Percentiles rank a stretch among this genome's conserved stretches.
phyloP scores from a whole-genome alignment of 768 basidiomycete species.

The Suillus sp. region DNA sequence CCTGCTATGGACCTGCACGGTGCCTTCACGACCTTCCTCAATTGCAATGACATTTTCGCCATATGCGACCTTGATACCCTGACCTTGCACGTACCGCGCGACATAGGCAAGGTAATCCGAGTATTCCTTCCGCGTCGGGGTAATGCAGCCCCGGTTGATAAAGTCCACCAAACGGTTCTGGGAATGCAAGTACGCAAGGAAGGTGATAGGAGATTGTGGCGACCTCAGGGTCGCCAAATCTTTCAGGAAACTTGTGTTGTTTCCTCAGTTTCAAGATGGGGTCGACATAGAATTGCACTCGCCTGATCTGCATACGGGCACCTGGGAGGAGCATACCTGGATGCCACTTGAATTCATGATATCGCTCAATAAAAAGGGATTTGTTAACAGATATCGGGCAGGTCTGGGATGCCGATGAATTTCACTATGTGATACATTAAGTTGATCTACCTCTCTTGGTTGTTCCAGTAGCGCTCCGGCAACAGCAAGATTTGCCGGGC shows the following conservation, averaged over 20 bases:
- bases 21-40: constrained; percentile 33
- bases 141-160: constrained; percentile 54
- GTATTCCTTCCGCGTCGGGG: constrained; percentile 55
- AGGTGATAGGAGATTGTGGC: constrained; percentile 53
- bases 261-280: constrained; percentile 13
- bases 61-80: constrained; percentile 46
- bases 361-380: constrained; percentile 51
- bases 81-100: constrained; percentile 43
- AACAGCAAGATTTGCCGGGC: constrained; percentile 55
- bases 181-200: constrained; percentile 53
- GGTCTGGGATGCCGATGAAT: constrained; percentile 15
- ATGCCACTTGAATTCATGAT: constrained; percentile 53
- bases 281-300: constrained; percentile 6
- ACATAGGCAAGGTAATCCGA: constrained; percentile 59
- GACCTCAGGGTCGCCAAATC: constrained; percentile 55
- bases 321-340: constrained; percentile 57
- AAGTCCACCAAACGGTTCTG: constrained; percentile 51
- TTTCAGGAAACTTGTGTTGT: constrained; percentile 45
- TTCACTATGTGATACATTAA: constrained; percentile 1
- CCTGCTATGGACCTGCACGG: constrained; percentile 42
- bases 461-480: constrained; percentile 52
- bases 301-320: constrained; percentile 57
- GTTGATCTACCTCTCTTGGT: constrained; percentile 25
- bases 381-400: constrained; percentile 28
- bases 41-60: constrained; percentile 50